These are phyloP conservation scores for Fusarium heterosporum DNA, from an alignment of 2,329 filamentous ascomycete species.

Conservation along the genomic window DNA sequence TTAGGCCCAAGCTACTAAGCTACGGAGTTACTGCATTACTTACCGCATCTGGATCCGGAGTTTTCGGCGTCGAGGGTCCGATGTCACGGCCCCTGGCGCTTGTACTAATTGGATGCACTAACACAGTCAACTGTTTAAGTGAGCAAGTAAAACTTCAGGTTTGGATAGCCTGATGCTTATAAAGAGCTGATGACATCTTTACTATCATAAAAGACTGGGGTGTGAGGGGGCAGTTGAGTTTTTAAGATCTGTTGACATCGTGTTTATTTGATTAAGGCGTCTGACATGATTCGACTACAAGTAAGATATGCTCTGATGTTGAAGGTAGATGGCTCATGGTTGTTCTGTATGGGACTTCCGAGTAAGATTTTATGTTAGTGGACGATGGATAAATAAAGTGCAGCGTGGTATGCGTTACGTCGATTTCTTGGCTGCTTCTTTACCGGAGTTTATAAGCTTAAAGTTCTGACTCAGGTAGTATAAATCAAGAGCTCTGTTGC, in stretches of 20 bases:
- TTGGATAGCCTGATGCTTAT: slow-evolving; percentile 2
- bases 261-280: slow-evolving; percentile 29
- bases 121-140: slow-evolving; percentile 9
- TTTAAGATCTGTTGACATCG: slow-evolving; percentile 37
- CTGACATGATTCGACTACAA: slow-evolving; percentile 41
- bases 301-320: slow-evolving; percentile 43
- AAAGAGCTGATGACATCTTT: not conserved
- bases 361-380: not conserved
- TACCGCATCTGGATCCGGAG: slow-evolving; percentile 30
- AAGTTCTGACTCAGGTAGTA: not conserved
- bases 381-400: not conserved
- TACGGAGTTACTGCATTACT: not conserved
- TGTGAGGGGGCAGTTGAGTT: slow-evolving; percentile 19
- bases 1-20: not conserved
- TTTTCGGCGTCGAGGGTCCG: slow-evolving; percentile 37
- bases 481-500: not conserved
- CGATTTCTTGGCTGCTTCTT: not conserved
- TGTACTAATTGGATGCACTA: slow-evolving; percentile 39
- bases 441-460: not conserved
- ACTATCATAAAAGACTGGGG: slow-evolving; percentile 11
- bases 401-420: not conserved
- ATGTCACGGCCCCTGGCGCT: slow-evolving; percentile 37
- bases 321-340: slow-evolving; percentile 13
- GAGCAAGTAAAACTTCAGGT: slow-evolving; percentile 14
- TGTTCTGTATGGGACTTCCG: not conserved